Conservation (phyloP, 139 green algal genomes). For the Chlamydomonas schloesseri region DNA sequence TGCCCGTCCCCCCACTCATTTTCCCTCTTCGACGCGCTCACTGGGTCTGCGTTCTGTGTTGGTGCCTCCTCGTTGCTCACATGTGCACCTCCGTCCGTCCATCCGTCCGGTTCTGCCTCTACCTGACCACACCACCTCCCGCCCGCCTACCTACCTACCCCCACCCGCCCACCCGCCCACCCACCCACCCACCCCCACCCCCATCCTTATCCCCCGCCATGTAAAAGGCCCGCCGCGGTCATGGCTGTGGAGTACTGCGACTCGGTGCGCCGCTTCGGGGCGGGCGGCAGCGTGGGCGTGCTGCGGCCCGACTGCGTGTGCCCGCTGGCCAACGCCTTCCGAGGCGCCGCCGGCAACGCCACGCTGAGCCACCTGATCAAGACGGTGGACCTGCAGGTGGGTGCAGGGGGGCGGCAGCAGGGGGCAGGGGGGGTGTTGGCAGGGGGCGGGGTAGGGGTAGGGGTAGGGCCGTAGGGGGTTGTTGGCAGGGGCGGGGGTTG, state of each 20-base stretch:
- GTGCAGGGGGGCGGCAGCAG: too few species aligned
- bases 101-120: too few species aligned
- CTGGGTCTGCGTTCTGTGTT: background rate
- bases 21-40: background rate
- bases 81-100: too few species aligned
- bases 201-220: background rate
- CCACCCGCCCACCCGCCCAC: too few species aligned
- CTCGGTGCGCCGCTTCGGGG: background rate
- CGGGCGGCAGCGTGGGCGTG: background rate
- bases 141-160: too few species aligned
- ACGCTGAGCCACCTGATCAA: conserved; percentile 26
- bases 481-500: too few species aligned
- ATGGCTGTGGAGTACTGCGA: conserved; percentile 41
- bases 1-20: background rate
- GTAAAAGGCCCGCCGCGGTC: background rate
- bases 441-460: too few species aligned
- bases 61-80: too few species aligned
- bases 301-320: conserved; percentile 29
- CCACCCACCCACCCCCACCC: too few species aligned
- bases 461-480: too few species aligned
- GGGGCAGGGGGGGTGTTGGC: too few species aligned
- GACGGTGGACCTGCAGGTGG: background rate
- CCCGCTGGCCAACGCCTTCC: background rate
- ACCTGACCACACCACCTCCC: too few species aligned
- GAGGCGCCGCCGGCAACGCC: background rate